These are phyloP conservation scores for Penicillium verrucosum DNA, from an alignment of 2,329 filamentous ascomycete genomes.

Conservation along the genomic window DNA sequence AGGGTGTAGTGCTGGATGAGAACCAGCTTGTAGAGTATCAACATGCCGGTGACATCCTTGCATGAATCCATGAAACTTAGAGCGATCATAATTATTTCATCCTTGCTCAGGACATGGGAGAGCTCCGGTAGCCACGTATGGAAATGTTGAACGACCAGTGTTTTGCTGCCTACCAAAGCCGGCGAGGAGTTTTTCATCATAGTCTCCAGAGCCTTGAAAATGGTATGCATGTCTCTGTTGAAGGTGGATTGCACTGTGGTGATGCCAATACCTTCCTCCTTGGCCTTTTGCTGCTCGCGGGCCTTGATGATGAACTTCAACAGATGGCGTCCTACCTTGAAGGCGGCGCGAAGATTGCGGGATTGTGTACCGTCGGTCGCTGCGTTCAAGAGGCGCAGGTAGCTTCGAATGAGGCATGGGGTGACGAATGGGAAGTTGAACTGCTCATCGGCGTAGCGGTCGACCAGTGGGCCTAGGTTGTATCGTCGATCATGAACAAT, in stretches of 20 bases:
- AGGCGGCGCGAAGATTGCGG: conserved; percentile 79
- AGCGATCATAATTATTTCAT: conserved; percentile 86
- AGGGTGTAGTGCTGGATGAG: conserved; percentile 89
- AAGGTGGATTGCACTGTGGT: conserved; percentile 70
- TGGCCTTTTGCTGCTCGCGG: conserved; percentile 78
- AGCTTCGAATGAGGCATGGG: conserved; percentile 80
- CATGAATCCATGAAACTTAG: conserved; percentile 94
- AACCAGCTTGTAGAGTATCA: conserved; percentile 87
- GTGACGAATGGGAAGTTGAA: conserved; percentile 95
- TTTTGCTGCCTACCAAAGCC: conserved; percentile 88
- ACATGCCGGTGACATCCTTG: conserved; percentile 79
- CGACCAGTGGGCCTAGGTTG: conserved; percentile 84
- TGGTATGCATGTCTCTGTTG: conserved; percentile 74
- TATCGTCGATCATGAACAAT: conserved; percentile 94
- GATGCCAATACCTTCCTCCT: conserved; percentile 82
- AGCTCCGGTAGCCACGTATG: conserved; percentile 97
- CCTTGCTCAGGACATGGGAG: conserved; percentile 67
- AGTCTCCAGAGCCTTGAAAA: conserved; percentile 84
- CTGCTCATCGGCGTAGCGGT: conserved; percentile 80
- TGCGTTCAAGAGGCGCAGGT: conserved; percentile 76
- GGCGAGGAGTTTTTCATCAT: conserved; percentile 87
- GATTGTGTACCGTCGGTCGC: conserved; percentile 80
- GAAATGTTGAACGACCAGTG: conserved; percentile 90
- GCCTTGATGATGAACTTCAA: conserved; percentile 94
- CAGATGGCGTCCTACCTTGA: conserved; percentile 91